A percentile compares a stretch with the other conserved stretches of the same genome.
phyloP scores from a whole-genome alignment of 441 rosid genomes.

The Euphorbia corollata region DNA sequence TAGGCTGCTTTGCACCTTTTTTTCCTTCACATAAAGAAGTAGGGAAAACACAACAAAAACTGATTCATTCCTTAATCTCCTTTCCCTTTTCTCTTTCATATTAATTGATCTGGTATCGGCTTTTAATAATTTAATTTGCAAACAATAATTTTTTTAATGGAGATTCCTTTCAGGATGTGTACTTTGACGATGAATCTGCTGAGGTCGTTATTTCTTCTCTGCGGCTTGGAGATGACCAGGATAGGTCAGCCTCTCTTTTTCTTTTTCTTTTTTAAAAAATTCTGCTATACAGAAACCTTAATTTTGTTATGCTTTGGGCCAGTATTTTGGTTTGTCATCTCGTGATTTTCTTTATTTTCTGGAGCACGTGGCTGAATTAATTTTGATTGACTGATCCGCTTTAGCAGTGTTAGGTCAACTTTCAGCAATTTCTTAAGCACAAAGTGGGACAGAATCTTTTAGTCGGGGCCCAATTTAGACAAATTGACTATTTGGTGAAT shows the following conservation, averaged over 20 bases:
- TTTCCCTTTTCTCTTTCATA: not conserved
- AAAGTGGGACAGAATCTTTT: not conserved
- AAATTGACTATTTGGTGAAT: not conserved
- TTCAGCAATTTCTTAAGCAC: not conserved
- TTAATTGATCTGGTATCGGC: not conserved
- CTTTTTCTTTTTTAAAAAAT: not conserved
- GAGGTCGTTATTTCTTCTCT: conserved; percentile 96
- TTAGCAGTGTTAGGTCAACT: not conserved
- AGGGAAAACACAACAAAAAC: not conserved
- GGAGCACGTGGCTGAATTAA: not conserved
- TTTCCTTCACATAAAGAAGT: not conserved
- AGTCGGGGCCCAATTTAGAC: not conserved
- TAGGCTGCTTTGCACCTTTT: not conserved
- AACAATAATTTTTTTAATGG: not conserved
- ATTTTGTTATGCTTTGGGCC: not conserved
- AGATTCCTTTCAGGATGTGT: conserved; percentile 66
- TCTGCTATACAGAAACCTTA: not conserved
- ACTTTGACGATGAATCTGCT: conserved; percentile 98
- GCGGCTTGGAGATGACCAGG: conserved; percentile 87
- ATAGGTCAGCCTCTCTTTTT: conserved; percentile 40
- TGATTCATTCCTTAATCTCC: not conserved
- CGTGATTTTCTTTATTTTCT: not conserved
- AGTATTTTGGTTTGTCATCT: not conserved
- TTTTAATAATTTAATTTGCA: not conserved
- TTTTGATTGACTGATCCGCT: not conserved